These are phyloP conservation scores for Apiospora rasikravindrae DNA, from an alignment of 2,329 filamentous ascomycete species.

Conservation along the genomic window DNA sequence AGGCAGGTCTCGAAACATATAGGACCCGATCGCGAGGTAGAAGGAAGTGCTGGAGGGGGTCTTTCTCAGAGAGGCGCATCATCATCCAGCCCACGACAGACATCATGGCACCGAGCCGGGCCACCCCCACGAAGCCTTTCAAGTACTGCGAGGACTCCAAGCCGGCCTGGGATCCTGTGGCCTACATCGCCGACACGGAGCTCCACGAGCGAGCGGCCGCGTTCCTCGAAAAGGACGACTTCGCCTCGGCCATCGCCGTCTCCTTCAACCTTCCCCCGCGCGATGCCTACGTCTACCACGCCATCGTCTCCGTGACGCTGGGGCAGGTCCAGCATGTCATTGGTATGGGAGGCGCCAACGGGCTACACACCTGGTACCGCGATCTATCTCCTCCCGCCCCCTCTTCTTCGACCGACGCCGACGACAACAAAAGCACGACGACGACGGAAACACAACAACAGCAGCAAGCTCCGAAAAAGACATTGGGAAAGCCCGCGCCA, in stretches of 20 bases:
- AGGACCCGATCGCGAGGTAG: neutral
- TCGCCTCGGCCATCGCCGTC: slow-evolving; percentile 49
- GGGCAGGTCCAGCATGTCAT: slow-evolving; percentile 54
- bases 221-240: slow-evolving; percentile 46
- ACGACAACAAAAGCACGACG: slow-evolving; percentile 15
- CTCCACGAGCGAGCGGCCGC: slow-evolving; percentile 44
- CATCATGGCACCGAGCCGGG: slow-evolving; percentile 28
- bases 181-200: slow-evolving; percentile 45
- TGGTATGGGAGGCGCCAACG: slow-evolving; percentile 48
- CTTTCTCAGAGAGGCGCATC: neutral
- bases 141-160: slow-evolving; percentile 49
- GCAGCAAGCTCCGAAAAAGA: neutral
- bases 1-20: neutral
- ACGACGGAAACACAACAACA: slow-evolving; percentile 12
- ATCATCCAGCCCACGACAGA: neutral
- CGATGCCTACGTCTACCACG: slow-evolving; percentile 58
- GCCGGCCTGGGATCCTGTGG: slow-evolving; percentile 48
- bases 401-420: slow-evolving; percentile 29
- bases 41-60: neutral
- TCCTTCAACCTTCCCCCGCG: slow-evolving; percentile 50
- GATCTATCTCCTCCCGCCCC: slow-evolving; percentile 34
- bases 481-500: slow-evolving; percentile 26
- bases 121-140: slow-evolving; percentile 29
- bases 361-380: slow-evolving; percentile 56
- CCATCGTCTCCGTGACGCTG: slow-evolving; percentile 54